Percentiles rank a stretch among this genome's conserved stretches.
These are phyloP conservation scores for Erodium maritimum DNA, from an alignment of 345 rosid genomes.

Conservation along the genomic window DNA sequence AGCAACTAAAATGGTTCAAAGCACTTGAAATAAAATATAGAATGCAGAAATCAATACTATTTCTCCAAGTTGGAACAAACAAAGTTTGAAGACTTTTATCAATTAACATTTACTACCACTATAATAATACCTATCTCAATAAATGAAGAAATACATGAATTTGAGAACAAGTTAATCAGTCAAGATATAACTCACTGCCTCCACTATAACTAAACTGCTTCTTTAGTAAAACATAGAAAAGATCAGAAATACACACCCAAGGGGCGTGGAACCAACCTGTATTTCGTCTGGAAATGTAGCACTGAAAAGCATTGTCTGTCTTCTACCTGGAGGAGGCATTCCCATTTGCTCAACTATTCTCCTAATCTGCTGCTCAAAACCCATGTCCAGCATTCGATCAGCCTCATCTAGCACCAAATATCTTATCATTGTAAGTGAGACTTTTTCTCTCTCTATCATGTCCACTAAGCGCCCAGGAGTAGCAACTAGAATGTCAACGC, in stretches of 20 bases:
- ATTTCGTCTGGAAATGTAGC: constrained; percentile 47
- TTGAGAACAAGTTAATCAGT: too few species aligned
- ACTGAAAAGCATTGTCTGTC: constrained; percentile 52
- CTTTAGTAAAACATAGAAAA: too few species aligned
- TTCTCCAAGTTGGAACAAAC: too few species aligned
- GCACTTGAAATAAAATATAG: background rate
- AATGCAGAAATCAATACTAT: background rate
- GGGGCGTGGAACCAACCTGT: constrained; percentile 19
- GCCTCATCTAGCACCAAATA: constrained; percentile 50
- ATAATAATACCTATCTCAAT: too few species aligned
- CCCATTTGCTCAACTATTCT: constrained; percentile 38
- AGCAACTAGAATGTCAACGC: constrained; percentile 45
- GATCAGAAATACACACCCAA: background rate
- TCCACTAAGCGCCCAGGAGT: constrained; percentile 50
- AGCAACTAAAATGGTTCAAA: background rate
- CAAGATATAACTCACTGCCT: background rate
- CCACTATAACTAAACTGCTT: background rate
- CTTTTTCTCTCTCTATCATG: constrained; percentile 36
- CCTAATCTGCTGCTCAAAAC: constrained; percentile 51
- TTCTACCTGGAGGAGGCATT: constrained; percentile 38
- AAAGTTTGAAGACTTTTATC: too few species aligned
- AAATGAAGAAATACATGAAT: too few species aligned
- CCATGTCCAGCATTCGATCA: constrained; percentile 54
- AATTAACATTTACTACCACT: too few species aligned
- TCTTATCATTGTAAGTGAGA: constrained; percentile 26